Percentiles rank a stretch among this genome's conserved stretches.
These are phyloP conservation scores for Aspergillus luchuensis DNA, from an alignment of 2,329 filamentous ascomycete genomes.

Conservation along the genomic window DNA sequence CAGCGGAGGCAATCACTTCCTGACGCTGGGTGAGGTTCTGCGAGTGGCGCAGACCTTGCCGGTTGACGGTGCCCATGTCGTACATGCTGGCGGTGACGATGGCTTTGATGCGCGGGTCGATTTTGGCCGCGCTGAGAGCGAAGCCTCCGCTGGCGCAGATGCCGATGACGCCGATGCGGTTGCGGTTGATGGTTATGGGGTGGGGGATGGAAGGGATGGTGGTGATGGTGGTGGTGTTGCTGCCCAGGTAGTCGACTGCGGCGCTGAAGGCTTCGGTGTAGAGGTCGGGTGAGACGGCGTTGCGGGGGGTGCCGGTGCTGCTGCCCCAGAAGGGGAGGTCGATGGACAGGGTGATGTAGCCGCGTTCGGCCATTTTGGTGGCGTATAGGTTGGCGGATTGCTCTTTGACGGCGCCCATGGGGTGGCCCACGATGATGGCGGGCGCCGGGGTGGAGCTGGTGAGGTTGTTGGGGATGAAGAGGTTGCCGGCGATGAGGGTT, in stretches of 20 bases:
- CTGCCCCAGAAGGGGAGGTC: conserved; percentile 29
- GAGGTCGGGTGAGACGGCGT: conserved; percentile 25
- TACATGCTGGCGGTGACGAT: conserved; percentile 22
- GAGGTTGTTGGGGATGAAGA: conserved; percentile 22
- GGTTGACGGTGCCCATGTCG: conserved; percentile 17
- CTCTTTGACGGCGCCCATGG: conserved; percentile 32
- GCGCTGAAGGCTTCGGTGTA: conserved; percentile 29
- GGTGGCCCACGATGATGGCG: conserved; percentile 29
- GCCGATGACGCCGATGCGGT: conserved; percentile 31
- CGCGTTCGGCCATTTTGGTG: conserved; percentile 27
- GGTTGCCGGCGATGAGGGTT: conserved; percentile 22
- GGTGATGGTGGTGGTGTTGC: too few relatives aligned
- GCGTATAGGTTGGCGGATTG: conserved; percentile 30
- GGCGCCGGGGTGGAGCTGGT: conserved; percentile 15
- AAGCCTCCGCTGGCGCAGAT: conserved; percentile 32
- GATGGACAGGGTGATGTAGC: conserved; percentile 26
- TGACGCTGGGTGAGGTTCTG: conserved; percentile 19
- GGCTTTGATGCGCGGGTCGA: conserved; percentile 26
- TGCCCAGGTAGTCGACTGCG: conserved; percentile 31
- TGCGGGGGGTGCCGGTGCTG: conserved; percentile 28
- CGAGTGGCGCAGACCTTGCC: conserved; percentile 15
- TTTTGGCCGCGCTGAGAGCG: conserved; percentile 40
- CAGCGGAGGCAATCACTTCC: conserved; percentile 15
- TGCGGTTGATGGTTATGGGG: conserved; percentile 23
- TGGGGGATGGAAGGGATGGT: too few relatives aligned